Conservation (phyloP, 2,329 filamentous ascomycete genomes). For the Botrytis aclada region DNA sequence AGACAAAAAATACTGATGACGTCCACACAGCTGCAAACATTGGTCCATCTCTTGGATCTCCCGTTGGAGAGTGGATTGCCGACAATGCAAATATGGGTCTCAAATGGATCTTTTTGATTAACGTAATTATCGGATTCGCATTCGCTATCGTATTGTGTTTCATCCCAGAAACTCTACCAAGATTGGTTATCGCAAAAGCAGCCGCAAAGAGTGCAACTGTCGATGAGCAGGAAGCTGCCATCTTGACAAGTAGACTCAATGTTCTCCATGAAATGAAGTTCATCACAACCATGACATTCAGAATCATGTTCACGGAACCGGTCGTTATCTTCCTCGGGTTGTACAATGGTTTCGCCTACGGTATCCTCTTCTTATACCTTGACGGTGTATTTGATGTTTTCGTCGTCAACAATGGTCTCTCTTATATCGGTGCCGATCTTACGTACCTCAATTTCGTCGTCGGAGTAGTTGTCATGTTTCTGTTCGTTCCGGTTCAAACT, state of each 20-base stretch:
- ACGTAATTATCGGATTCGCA: slow-evolving; percentile 42
- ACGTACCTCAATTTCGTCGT: slow-evolving; percentile 46
- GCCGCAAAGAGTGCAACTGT: slow-evolving; percentile 37
- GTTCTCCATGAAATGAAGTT: slow-evolving; percentile 42
- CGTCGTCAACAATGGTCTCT: slow-evolving; percentile 43
- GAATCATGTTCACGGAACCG: slow-evolving; percentile 44
- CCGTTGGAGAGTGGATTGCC: slow-evolving; percentile 38
- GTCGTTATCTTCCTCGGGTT: slow-evolving; percentile 42
- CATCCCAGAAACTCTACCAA: slow-evolving; percentile 43
- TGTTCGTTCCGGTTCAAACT: slow-evolving; percentile 44
- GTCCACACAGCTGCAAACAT: slow-evolving; percentile 37
- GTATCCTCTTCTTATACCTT: slow-evolving; percentile 43
- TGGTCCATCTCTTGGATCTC: slow-evolving; percentile 42
- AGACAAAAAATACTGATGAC: neutral
- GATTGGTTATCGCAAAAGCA: slow-evolving; percentile 40
- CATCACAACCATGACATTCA: slow-evolving; percentile 43
- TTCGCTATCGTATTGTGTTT: slow-evolving; percentile 37
- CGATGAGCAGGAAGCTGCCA: slow-evolving; percentile 36
- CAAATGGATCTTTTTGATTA: slow-evolving; percentile 44
- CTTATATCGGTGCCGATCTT: slow-evolving; percentile 41
- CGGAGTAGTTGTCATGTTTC: slow-evolving; percentile 43
- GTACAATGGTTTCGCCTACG: slow-evolving; percentile 45
- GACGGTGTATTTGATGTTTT: slow-evolving; percentile 46
- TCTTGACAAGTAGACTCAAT: slow-evolving; percentile 40
- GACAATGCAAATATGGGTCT: slow-evolving; percentile 40